phyloP scores from a whole-genome alignment of 768 basidiomycete genomes.

The Lactarius akahatsu region DNA sequence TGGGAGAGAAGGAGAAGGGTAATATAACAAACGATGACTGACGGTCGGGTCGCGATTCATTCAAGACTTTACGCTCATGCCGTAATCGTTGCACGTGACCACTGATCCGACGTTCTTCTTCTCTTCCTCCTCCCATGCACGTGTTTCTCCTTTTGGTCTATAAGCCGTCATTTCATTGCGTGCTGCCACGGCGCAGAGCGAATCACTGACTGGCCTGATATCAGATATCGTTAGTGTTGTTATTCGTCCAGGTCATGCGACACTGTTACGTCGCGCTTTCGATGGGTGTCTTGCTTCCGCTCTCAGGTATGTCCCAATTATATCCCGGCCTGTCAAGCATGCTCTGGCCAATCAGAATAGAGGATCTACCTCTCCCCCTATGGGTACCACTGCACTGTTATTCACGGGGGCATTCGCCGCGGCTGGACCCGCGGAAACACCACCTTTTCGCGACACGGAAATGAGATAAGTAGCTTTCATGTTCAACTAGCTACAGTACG shows the following conservation, averaged over 20 bases:
- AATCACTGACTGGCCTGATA: slow-evolving; percentile 38
- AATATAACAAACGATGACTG: neutral
- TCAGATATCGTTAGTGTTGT: slow-evolving; percentile 38
- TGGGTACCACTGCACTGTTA: neutral
- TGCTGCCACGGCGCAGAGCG: slow-evolving; percentile 36
- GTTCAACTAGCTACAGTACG: neutral
- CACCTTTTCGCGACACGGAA: neutral
- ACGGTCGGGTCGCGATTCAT: too few species aligned
- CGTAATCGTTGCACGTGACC: neutral
- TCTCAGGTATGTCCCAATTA: neutral
- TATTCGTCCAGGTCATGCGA: slow-evolving; percentile 37
- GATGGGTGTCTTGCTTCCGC: slow-evolving; percentile 3
- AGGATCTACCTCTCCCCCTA: neutral
- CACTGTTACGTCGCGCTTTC: slow-evolving; percentile 39
- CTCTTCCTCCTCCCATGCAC: neutral
- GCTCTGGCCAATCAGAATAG: neutral
- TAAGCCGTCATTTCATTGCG: slow-evolving; percentile 1
- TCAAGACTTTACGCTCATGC: neutral
- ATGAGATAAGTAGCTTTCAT: neutral
- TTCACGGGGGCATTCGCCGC: neutral
- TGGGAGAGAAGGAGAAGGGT: neutral
- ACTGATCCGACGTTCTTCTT: neutral
- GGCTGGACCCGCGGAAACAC: neutral
- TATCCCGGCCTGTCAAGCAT: neutral
- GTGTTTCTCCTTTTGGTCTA: neutral